phyloP scores from a whole-genome alignment of 495 filamentous ascomycete species.

The Hypoxylon perforatum region DNA sequence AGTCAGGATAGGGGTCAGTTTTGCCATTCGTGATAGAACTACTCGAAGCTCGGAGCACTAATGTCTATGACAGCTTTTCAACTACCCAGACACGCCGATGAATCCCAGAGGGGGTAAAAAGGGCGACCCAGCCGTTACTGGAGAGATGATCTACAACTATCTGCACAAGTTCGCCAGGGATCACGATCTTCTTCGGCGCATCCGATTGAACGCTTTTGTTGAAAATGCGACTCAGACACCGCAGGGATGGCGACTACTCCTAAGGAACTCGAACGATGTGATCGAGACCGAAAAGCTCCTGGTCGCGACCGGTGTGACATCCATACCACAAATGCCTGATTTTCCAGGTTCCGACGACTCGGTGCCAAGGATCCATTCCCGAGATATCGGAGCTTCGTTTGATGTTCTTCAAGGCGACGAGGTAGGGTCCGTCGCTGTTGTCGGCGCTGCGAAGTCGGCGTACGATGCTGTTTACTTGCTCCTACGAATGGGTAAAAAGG shows the following conservation, averaged over 20 bases:
- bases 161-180: constrained; percentile 47
- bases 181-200: constrained; percentile 45
- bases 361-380: constrained; percentile 70
- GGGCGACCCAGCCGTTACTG: constrained; percentile 48
- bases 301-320: constrained; percentile 76
- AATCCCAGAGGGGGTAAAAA: constrained; percentile 36
- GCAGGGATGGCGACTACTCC: constrained; percentile 8
- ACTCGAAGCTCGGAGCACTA: constrained; percentile 36
- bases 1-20: too few species aligned
- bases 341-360: constrained; percentile 55
- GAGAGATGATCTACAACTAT: constrained; percentile 47
- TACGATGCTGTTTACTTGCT: constrained; percentile 77
- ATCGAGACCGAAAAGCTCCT: constrained; percentile 65
- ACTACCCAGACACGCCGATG: constrained; percentile 54
- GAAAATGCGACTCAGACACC: not conserved
- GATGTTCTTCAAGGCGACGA: constrained; percentile 31
- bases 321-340: constrained; percentile 64
- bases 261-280: constrained; percentile 7
- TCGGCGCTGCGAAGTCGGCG: constrained; percentile 78
- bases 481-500: constrained; percentile 67
- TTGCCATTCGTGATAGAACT: too few species aligned
- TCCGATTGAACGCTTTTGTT: constrained; percentile 46
- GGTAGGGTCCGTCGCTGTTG: constrained; percentile 59
- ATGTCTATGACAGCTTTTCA: constrained; percentile 48
- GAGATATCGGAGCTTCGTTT: constrained; percentile 55